A percentile compares a stretch with the other conserved stretches of the same genome.
phyloP scores from a whole-genome alignment of 169 alveolate species.

The Eimeria maxima region DNA sequence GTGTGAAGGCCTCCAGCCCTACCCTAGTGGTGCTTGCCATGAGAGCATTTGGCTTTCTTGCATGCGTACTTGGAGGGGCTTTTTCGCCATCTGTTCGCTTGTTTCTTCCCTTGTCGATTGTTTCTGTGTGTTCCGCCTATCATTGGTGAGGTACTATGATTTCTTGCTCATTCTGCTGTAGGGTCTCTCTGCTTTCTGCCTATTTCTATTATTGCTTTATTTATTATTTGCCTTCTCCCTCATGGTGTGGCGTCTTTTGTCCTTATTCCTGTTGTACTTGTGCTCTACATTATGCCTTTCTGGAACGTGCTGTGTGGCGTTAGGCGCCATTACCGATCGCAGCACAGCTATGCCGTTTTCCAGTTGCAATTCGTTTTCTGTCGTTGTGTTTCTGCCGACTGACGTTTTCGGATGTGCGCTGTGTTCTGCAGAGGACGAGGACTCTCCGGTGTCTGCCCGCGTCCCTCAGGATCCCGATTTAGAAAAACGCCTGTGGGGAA shows the following conservation, averaged over 20 bases:
- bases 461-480: constrained; percentile 56
- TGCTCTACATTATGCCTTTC: too few species aligned
- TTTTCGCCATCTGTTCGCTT: background rate
- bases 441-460: constrained; percentile 40
- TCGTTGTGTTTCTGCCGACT: background rate
- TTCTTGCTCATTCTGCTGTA: background rate
- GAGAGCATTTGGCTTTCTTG: too few species aligned
- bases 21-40: too few species aligned
- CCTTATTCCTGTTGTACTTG: background rate
- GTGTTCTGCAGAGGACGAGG: background rate
- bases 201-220: too few species aligned
- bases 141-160: too few species aligned
- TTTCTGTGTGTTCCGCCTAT: background rate
- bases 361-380: too few species aligned
- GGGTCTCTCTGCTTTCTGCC: background rate
- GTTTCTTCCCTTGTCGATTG: too few species aligned
- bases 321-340: too few species aligned
- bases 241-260: background rate
- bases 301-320: too few species aligned
- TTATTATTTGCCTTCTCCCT: background rate
- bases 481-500: constrained; percentile 59
- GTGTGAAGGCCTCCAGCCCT: too few species aligned
- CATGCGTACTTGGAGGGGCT: too few species aligned
- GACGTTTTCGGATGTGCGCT: background rate
- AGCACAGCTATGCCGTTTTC: too few species aligned